Base-by-base conservation (phyloP, 148 eudicot species). In the Chenopodium album region DNA sequence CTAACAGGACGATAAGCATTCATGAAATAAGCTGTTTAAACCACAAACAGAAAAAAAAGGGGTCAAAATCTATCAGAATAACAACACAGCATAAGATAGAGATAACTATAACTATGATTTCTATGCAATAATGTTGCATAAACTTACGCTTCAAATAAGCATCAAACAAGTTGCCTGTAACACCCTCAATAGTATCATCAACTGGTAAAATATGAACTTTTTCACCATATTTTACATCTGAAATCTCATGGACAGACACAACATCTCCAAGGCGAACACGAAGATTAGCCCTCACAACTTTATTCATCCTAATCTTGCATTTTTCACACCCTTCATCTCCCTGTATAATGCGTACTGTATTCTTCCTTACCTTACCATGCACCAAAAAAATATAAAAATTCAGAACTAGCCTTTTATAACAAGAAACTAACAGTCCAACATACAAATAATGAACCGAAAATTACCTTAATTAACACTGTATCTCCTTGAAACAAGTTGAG, bases 251-350 rank as follows among this genome's bases (percentile, higher is more conserved):
- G 32, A 93, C 87, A 64, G 97, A 93, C 34, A 93, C 88, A 68
- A 93, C 92, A 86, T 93, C 97, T 32, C 97, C 97, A 54, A 93
- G 94, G 48, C 94, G 87, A 31, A 93, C 93, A 86, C 97, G 88
- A 69, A 93, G 87, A 81, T 93, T 93, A n/a, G 85, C 79, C 81
- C 97, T 86, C 12, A 91, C 91, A 80, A 93, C 93, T 86, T 91
- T 93, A 80, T 93, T 93, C 91, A 93, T 87, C 87, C 90, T 85
- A 63, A 93, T 91, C 85, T 91, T 93, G 28, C 90, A 88, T 67
- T 87, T 91, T 64, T 93, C 97, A 83, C 94, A 91, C 2, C 84
- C 79, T 4, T 93, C 94, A 78, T 93, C 94, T 77, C 88, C 92
- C 68, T 90, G 89, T 32, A 92, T 90, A 68, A 93, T 90, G 80